Conservation (phyloP, 768 basidiomycete genomes). For the Serendipita vermifera region DNA sequence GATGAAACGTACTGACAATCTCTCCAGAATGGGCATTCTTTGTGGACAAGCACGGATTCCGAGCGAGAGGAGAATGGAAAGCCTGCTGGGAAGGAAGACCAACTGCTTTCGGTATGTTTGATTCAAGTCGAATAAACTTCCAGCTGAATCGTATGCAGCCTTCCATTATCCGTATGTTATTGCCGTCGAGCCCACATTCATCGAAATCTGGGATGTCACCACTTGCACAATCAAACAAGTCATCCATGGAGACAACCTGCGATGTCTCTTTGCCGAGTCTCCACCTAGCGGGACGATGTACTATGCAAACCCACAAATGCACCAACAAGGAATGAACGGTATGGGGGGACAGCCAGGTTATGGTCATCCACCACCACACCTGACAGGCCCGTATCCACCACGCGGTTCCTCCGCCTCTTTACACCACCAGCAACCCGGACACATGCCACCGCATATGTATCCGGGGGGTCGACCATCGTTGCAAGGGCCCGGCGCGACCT, state of each 20-base stretch:
- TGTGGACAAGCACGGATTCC: conserved; percentile 90
- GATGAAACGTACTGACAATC: background rate
- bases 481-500: background rate
- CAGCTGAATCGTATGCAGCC: conserved; percentile 35
- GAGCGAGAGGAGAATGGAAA: conserved; percentile 84
- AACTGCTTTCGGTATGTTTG: conserved; percentile 73
- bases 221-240: conserved; percentile 86
- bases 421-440: background rate
- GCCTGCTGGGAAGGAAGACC: conserved; percentile 95
- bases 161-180: conserved; percentile 93
- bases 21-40: conserved; percentile 91
- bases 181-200: conserved; percentile 91
- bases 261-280: conserved; percentile 85
- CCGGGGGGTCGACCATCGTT: conserved; percentile 1
- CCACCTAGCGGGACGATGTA: conserved; percentile 77
- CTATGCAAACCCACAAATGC: background rate
- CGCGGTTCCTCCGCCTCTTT: too few species aligned
- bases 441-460: background rate
- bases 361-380: too few species aligned
- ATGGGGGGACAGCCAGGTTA: background rate
- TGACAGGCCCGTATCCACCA: too few species aligned
- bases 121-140: background rate
- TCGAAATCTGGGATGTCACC: conserved; percentile 93
- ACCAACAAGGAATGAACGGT: background rate
- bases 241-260: conserved; percentile 83